Evolutionary conservation across 306 rosid species (phyloP).

Genomic region (Rubus parviflorus): DNA sequence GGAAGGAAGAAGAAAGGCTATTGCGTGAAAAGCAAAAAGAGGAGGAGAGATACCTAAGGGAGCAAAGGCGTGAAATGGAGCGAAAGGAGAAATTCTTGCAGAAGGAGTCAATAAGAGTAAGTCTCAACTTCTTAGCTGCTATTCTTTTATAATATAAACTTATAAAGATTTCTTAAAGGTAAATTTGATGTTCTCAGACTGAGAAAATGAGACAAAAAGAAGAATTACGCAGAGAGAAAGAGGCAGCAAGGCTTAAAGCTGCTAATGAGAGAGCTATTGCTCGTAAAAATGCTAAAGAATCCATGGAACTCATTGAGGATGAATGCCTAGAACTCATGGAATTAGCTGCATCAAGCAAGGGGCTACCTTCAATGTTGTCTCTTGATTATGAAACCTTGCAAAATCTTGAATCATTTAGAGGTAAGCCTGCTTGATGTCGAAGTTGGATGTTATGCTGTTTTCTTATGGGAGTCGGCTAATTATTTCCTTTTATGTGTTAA

Average conservation of each 20-base stretch:
- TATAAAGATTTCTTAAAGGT: not conserved
- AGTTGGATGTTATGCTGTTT: not conserved
- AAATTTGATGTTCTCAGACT: slow-evolving; percentile 39
- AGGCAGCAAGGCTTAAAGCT: slow-evolving; percentile 70
- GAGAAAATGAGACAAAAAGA: slow-evolving; percentile 77
- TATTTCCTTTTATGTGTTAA: not conserved
- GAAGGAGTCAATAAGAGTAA: slow-evolving; percentile 70
- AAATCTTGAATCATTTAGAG: slow-evolving; percentile 58
- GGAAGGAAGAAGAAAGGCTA: slow-evolving; percentile 72
- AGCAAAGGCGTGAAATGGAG: slow-evolving; percentile 70
- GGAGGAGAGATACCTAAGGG: slow-evolving; percentile 70
- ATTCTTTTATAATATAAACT: not conserved
- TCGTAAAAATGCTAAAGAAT: slow-evolving; percentile 69
- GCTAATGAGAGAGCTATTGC: slow-evolving; percentile 68
- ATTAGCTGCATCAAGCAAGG: slow-evolving; percentile 65
- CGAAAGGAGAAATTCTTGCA: slow-evolving; percentile 65
- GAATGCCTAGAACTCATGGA: slow-evolving; percentile 80
- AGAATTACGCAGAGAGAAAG: slow-evolving; percentile 62
- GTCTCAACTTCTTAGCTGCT: slow-evolving; percentile 12
- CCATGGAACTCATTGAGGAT: slow-evolving; percentile 70
- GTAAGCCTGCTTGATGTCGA: slow-evolving; percentile 25
- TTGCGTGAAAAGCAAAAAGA: slow-evolving; percentile 74
- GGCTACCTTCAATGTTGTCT: slow-evolving; percentile 54
- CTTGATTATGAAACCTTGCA: slow-evolving; percentile 65
- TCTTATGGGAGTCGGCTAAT: not conserved